These are phyloP conservation scores for Phaffia australis DNA, from an alignment of 768 basidiomycete species.

Conservation along the genomic window DNA sequence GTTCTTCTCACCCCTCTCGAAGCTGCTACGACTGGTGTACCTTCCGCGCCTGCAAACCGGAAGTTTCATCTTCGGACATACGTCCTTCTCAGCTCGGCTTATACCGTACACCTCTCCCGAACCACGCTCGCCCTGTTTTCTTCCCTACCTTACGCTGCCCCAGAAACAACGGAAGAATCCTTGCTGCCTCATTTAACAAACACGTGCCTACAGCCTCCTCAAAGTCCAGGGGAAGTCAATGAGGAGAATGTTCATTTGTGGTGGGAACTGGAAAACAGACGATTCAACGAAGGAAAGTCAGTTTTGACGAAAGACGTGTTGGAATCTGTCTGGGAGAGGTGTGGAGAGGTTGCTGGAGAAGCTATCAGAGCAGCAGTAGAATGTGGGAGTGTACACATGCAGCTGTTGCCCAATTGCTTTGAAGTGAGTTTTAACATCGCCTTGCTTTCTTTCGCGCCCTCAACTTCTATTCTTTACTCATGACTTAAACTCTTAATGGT, in stretches of 20 bases:
- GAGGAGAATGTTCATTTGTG: conserved; percentile 54
- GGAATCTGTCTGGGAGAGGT: conserved; percentile 50
- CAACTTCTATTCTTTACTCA: no score
- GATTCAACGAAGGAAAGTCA: conserved; percentile 22
- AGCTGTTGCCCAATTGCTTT: conserved; percentile 41
- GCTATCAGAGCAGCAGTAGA: conserved; percentile 75
- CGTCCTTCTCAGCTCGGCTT: conserved; percentile 49
- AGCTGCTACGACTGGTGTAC: conserved; percentile 57
- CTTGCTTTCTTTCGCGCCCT: neutral
- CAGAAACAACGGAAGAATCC: conserved; percentile 34
- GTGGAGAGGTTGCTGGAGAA: conserved; percentile 55
- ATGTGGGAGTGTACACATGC: conserved; percentile 53
- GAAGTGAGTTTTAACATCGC: conserved; percentile 46
- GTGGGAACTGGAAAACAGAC: conserved; percentile 62
- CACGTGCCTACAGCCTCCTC: conserved; percentile 60
- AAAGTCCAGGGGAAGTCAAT: conserved; percentile 19
- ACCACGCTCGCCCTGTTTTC: conserved; percentile 84
- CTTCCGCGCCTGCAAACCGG: conserved; percentile 48
- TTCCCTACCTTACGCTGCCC: conserved; percentile 53
- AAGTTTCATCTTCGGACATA: conserved; percentile 94
- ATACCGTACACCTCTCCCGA: conserved; percentile 68
- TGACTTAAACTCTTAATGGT: neutral
- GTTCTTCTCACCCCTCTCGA: conserved; percentile 63
- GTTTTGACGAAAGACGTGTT: conserved; percentile 42
- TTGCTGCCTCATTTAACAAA: conserved; percentile 79